Evolutionary conservation across 2,329 filamentous ascomycete species (phyloP), one percentile per base, ranked within the genome.

Genomic region (Aspergillus udagawae): DNA sequence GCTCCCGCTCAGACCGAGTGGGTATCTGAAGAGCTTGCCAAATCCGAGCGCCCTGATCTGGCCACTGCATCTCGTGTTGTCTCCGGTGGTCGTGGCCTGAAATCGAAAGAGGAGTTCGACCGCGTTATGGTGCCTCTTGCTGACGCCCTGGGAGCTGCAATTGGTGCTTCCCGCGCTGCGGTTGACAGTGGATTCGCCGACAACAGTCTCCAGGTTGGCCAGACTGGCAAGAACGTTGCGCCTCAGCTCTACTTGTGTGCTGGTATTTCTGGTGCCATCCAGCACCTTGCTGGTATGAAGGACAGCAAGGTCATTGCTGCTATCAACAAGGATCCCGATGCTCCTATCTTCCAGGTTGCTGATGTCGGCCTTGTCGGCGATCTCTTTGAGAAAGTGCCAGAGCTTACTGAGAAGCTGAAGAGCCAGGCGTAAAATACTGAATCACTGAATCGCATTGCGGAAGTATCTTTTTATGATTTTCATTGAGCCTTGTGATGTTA

Each of bases 221-320:
- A 99, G 82, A 99, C 94, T 14, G 94, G 94, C 70, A 99, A 99
- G 84, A 96, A 97, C 61, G 93, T 99, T 54, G 94, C 94, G 49
- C 94, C 94, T 58, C 88, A 99, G 76, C 80, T 99, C 60, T 99
- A 99, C 74, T 83, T 99, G 65, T 95, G 92, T 54, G 92, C 93
- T 12, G 94, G 94, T 70, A 97, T 99, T 67, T 96, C 91, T 8
- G 94, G 94, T 54, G 94, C 94, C 23, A 99, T 99, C 67, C 94
- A 99, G 79, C 94, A 99, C 81, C 77, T 99, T 77, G 94, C 94
- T 32, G 94, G 94, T 72, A 99, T 99, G 94, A 99, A 99, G 84
- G 94, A 99, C 73, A 97, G 92, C 81, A 99, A 99, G 81, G 94
- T 99, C 58, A 99, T 99, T 79, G 94, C 93, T 23, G 91, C 91